A percentile compares a stretch with the other conserved stretches of the same genome.
Evolutionary conservation across 1,284 basidiomycete species (phyloP).

Genomic region (Cutaneotrichosporon dermatis): DNA sequence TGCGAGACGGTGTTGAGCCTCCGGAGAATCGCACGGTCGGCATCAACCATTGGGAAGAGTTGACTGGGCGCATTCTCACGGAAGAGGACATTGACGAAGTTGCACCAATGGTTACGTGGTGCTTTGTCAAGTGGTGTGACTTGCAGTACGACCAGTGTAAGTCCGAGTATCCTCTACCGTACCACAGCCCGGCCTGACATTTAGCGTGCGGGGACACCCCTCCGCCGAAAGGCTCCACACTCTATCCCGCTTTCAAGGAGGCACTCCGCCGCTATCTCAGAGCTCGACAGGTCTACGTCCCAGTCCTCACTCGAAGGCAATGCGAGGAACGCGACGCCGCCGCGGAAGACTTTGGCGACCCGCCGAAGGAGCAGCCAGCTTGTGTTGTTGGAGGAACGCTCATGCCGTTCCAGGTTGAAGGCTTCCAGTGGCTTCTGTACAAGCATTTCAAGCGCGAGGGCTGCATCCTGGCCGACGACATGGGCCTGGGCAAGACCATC

Average conservation of each 20-base stretch:
- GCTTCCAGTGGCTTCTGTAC: slow-evolving; percentile 85
- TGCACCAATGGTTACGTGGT: slow-evolving; percentile 39
- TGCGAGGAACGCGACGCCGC: slow-evolving; percentile 38
- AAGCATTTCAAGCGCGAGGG: slow-evolving; percentile 85
- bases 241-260: slow-evolving; percentile 60
- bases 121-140: slow-evolving; percentile 75
- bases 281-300: slow-evolving; percentile 62
- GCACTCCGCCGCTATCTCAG: slow-evolving; percentile 65
- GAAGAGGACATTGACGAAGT: slow-evolving; percentile 59
- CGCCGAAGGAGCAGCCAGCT: slow-evolving; percentile 48
- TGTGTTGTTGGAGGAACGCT: slow-evolving; percentile 54
- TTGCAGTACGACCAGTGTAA: slow-evolving; percentile 80
- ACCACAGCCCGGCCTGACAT: slow-evolving; percentile 46
- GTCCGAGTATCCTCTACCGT: slow-evolving; percentile 20
- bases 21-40: slow-evolving; percentile 24
- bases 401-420: slow-evolving; percentile 84
- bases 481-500: slow-evolving; percentile 73
- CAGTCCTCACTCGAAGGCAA: slow-evolving; percentile 48
- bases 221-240: slow-evolving; percentile 49
- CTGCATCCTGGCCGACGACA: slow-evolving; percentile 96
- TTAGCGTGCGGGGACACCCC: slow-evolving; percentile 80
- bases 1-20: slow-evolving; percentile 35
- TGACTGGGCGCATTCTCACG: slow-evolving; percentile 52
- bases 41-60: slow-evolving; percentile 58
- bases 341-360: slow-evolving; percentile 24